Base-by-base conservation (phyloP, 192 early-diverging fungal species). In the Mortierella hygrophila region DNA sequence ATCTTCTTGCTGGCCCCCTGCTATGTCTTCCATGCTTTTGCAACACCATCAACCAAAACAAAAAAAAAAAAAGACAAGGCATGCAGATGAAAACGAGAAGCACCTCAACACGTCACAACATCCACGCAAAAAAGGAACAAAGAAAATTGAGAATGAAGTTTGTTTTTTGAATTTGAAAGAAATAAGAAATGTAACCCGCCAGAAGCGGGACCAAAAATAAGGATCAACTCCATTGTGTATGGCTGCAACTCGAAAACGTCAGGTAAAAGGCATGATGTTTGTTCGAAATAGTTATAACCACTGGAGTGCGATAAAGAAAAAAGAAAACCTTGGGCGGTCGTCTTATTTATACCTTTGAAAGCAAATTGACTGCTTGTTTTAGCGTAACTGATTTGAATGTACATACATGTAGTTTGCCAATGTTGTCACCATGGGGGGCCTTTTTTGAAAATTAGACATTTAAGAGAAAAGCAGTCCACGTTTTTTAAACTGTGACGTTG, bases 251-350 rank as follows among this genome's bases (percentile, higher is more conserved):
- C 81, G 81, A 77, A 83, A 77, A 83, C 81, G 81, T 83, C 81
- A 83, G 81, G 81, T 83, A 83, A 83, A 83, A 83, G 81, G 81
- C 81, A 83, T 83, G 81, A 83, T 83, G 81, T 83, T 77, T 83
- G 77, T 83, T 60, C 81, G 81, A 55, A 65, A 76, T 76, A 77
- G 81, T 83, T 77, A 83, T 77, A 83, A 83, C 81, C 81, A 77
- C 81, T 77, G 81, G 81, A 83, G 81, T 40, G 78, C 70, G 57
- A 80, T 80, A 57, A 74, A 54, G 44, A 71, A 72, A 60, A 60
- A 60, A 35, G 35, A 60, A 60, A 29, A n/a, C 9, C 0, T 0
- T 9, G 23, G 57, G 23, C 9, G 10, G 29, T 35, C 35, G 60
- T 9, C 3, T 3, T 3, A 65, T 65, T 65, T 65, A 65, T 65